Evolutionary conservation across 208 protist genomes (phyloP), one percentile per base, ranked within the genome.

Genomic region (Crithidia expoeki): DNA sequence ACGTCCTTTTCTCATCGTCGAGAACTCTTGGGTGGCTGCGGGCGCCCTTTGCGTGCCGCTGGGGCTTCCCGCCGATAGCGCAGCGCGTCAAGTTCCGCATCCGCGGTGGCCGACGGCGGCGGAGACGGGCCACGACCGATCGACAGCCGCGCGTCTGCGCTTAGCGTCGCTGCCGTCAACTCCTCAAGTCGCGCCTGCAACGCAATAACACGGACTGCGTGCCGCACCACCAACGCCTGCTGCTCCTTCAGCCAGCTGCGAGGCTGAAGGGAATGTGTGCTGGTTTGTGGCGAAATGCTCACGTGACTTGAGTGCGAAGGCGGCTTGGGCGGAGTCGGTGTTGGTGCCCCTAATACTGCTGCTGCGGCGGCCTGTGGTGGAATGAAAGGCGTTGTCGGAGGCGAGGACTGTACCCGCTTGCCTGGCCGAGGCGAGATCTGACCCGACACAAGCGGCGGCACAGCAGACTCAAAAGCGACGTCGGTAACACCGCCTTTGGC

Each of bases 91-190:
- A 79, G 46, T 28, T 72, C 66, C 5, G 61, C 68, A 33, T 82
- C 79, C 16, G 62, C 75, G 14, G 52, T 46, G 9, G 32, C 40
- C 47, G 44, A n/a, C 4, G 69, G 78, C 23, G 76, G 74, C 44
- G 65, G 42, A 5, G 74, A 40, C 25, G 58, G 63, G 16, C 84
- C 84, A 17, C 84, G 69, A 1, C 84, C 84, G n/a, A 90, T 40
- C n/a, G 63, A 64, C 28, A 90, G 67, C 27, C 72, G 74, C 28
- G 66, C 61, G 52, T 84, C 72, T 10, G 82, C 53, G 34, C 58
- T 66, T n/a, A 79, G 57, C 51, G 51, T 51, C 65, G 57, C 78
- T 25, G 16, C 28, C 0, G 33, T 14, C 36, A 84, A 32, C 61
- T 84, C 75, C 17, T 12, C 33, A 30, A 84, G 72, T 7, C 78